Conservation (phyloP, 352 stramenopile genomes). For the Albugo candida region DNA sequence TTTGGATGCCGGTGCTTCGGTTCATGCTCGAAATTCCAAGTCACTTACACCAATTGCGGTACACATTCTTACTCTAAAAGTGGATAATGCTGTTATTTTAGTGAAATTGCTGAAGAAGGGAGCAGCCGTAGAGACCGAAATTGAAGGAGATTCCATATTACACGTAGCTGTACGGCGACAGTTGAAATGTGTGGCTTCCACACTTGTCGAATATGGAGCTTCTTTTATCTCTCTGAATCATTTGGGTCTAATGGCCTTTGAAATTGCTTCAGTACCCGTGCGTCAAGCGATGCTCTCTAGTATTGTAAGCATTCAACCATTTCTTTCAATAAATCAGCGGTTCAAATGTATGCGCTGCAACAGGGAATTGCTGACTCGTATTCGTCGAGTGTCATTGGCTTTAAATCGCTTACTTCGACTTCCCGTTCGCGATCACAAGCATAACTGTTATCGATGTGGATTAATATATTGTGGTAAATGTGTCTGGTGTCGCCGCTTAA, state of each 20-base stretch:
- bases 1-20: slow-evolving; percentile 28
- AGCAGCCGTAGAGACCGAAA: slow-evolving; percentile 33
- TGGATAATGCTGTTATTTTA: slow-evolving; percentile 43
- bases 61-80: slow-evolving; percentile 60
- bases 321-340: slow-evolving; percentile 24
- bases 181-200: slow-evolving; percentile 27
- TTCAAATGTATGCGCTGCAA: slow-evolving; percentile 63
- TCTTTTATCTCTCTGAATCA: slow-evolving; percentile 39
- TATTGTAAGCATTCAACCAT: slow-evolving; percentile 26
- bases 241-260: slow-evolving; percentile 57
- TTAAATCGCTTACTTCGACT: slow-evolving; percentile 31
- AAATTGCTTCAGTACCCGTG: slow-evolving; percentile 38
- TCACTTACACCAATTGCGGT: slow-evolving; percentile 44
- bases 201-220: slow-evolving; percentile 39
- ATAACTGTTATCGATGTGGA: slow-evolving; percentile 72
- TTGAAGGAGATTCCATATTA: slow-evolving; percentile 31
- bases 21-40: slow-evolving; percentile 33
- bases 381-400: slow-evolving; percentile 30
- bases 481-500: slow-evolving; percentile 4
- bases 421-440: slow-evolving; percentile 22
- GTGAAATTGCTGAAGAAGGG: slow-evolving; percentile 44
- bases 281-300: slow-evolving; percentile 50
- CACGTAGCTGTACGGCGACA: slow-evolving; percentile 31
- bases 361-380: slow-evolving; percentile 20
- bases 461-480: slow-evolving; percentile 54